These are phyloP conservation scores for Fusarium penzigii DNA, from an alignment of 2,329 filamentous ascomycete species.

Conservation along the genomic window DNA sequence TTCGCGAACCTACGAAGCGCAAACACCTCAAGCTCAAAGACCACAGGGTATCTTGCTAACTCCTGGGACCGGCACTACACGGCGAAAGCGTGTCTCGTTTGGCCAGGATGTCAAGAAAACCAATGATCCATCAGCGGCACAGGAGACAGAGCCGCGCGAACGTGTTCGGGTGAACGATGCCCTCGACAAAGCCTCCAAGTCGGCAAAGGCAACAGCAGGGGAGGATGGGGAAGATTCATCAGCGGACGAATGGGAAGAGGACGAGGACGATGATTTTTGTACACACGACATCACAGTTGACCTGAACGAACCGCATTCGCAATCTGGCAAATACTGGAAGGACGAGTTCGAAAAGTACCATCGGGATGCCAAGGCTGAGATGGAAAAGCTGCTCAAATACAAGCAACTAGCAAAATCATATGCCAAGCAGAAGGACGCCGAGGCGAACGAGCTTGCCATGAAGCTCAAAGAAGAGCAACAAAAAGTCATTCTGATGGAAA, in stretches of 20 bases:
- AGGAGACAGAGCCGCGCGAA: constrained; percentile 28
- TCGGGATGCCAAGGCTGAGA: constrained; percentile 69
- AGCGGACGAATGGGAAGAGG: constrained; percentile 56
- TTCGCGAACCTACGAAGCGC: constrained; percentile 30
- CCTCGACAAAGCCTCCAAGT: constrained; percentile 40
- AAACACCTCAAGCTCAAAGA: constrained; percentile 51
- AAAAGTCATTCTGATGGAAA: constrained; percentile 65
- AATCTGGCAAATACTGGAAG: constrained; percentile 81
- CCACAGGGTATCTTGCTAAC: constrained; percentile 63
- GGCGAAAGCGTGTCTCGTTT: constrained; percentile 67
- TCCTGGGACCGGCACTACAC: constrained; percentile 60
- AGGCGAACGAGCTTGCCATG: constrained; percentile 65
- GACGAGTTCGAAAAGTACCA: constrained; percentile 74
- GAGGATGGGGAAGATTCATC: constrained; percentile 23
- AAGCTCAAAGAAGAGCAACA: constrained; percentile 69
- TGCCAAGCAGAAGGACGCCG: constrained; percentile 74
- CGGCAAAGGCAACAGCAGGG: constrained; percentile 5
- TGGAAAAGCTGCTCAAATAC: constrained; percentile 77
- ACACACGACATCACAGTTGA: constrained; percentile 69
- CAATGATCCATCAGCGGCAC: constrained; percentile 36
- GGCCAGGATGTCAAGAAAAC: constrained; percentile 56
- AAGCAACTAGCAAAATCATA: constrained; percentile 79
- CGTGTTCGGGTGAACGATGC: constrained; percentile 48
- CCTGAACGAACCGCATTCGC: constrained; percentile 71
- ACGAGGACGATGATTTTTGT: constrained; percentile 43